These are phyloP conservation scores for Paulownia fortunei DNA, from an alignment of 257 asterid genomes.

Conservation along the genomic window DNA sequence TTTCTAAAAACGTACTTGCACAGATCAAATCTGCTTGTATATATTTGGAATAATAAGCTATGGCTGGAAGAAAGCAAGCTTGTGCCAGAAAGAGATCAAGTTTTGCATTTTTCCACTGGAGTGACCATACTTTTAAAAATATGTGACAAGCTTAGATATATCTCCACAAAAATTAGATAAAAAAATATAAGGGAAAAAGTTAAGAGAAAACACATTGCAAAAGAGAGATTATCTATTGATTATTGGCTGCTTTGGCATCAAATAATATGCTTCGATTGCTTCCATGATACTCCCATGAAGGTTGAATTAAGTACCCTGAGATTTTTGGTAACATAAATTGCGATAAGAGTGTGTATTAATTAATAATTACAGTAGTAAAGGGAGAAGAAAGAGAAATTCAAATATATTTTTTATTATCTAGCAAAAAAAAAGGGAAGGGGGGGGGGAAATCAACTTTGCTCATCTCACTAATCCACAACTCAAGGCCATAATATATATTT, in stretches of 20 bases:
- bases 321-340: too few relatives aligned
- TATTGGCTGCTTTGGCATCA: neutral
- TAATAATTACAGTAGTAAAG: too few relatives aligned
- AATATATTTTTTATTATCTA: too few relatives aligned
- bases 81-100: neutral
- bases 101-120: neutral
- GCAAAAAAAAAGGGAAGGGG: too few relatives aligned
- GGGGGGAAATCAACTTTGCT: neutral
- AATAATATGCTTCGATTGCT: neutral
- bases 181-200: neutral
- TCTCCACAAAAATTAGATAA: neutral
- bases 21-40: constrained; percentile 21
- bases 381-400: too few relatives aligned
- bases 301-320: too few relatives aligned
- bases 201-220: neutral
- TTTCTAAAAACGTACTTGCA: constrained; percentile 30
- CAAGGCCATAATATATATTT: constrained; percentile 7
- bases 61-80: too few relatives aligned
- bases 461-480: constrained; percentile 14
- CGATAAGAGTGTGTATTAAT: too few relatives aligned
- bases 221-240: too few relatives aligned
- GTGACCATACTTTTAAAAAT: too few relatives aligned
- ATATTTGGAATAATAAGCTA: constrained; percentile 25
- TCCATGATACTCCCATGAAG: too few relatives aligned
- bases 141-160: neutral